These are phyloP conservation scores for Trametes polyzona DNA, from an alignment of 1,284 basidiomycete species.

Conservation along the genomic window DNA sequence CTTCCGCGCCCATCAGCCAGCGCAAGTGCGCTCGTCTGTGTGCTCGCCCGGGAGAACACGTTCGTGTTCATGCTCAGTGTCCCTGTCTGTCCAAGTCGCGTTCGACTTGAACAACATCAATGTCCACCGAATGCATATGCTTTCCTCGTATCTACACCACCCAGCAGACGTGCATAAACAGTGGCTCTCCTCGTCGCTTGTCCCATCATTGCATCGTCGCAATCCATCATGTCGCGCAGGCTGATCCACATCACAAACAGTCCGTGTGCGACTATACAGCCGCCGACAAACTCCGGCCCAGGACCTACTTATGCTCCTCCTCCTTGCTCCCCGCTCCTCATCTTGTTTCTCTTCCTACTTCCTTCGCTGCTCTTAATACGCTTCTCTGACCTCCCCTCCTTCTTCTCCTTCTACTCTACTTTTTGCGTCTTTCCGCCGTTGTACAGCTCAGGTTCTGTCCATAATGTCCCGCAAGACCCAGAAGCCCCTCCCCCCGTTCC, in stretches of 20 bases:
- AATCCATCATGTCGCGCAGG: constrained; percentile 28
- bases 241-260: constrained; percentile 20
- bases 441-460: constrained; percentile 12
- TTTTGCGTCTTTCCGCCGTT: constrained; percentile 7
- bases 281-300: background rate
- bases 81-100: too few species aligned
- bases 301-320: constrained; percentile 12
- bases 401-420: constrained; percentile 20
- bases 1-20: background rate
- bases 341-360: constrained; percentile 22
- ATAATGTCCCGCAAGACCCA: constrained; percentile 35
- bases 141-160: background rate
- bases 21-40: too few species aligned
- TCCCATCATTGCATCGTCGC: constrained; percentile 21
- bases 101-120: too few species aligned
- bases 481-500: constrained; percentile 65
- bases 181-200: constrained; percentile 1
- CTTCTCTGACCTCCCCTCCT: constrained; percentile 24
- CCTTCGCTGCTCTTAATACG: constrained; percentile 21
- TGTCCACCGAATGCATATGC: background rate
- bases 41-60: too few species aligned
- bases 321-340: background rate
- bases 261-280: constrained; percentile 1
- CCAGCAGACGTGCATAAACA: background rate
- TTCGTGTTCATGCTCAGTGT: too few species aligned